Base-by-base conservation (phyloP, 1,284 basidiomycete species). In the Boletus sp. region DNA sequence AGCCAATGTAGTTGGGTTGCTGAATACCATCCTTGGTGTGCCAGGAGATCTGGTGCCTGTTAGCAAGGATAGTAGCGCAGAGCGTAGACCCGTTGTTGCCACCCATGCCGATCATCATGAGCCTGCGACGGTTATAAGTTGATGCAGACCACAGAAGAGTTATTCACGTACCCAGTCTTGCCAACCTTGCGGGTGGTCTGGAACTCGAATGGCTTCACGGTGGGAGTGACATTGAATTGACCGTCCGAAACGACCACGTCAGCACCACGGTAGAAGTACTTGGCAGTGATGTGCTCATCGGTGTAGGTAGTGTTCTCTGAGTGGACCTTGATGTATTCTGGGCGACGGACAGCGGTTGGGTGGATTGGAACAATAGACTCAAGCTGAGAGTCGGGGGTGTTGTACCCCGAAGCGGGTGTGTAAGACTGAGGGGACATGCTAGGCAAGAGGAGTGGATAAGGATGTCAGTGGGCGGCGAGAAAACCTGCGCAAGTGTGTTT, bases 81-180 rank as follows among this genome's bases (percentile, higher is more conserved):
- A 98, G 81, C 38, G 95, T 99, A 48, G 91, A 84, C 51, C 95
- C 95, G 67, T 99, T 99, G 81, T 99, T 99, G 52, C 95, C 95
- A 57, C 95, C 95, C 57, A 94, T 74, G 56, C 95, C 95, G 64
- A 98, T 88, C 78, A 99, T 88, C 89, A 99, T 91, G 57, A 98
- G 78, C 52, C 95, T 95, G 37, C 44, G 44, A 53, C 14, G 35
- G 40, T 26, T 22, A 44, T 47, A 32, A 54, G 47, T 34, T 32
- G 35, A 59, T 52, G 36, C 16, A 43, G 34, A 37, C 41, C 13
- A 37, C n/a, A 35, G 39, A 43, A 14, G 50, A 46, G 46, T 43
- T 27, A 46, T 44, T 23, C 5, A 77, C 88, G 55, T 63, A 94
- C 91, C 94, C 94, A 69, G 94, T 96, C 76, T 88, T 94, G 59